Conservation (phyloP, 768 basidiomycete genomes). For the Suillus spraguei region DNA sequence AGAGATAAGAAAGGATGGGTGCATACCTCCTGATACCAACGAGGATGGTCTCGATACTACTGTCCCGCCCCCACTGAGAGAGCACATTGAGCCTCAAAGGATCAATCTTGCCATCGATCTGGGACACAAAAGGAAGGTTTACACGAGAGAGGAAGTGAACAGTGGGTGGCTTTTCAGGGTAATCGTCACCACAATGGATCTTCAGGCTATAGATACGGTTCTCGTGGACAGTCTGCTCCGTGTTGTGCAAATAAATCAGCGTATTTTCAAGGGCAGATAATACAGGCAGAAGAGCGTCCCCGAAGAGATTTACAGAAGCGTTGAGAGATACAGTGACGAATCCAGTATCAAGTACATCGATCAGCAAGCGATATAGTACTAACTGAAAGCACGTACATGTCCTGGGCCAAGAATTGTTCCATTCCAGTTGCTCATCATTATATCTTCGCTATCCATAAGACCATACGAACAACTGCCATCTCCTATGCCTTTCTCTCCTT, state of each 20-base stretch:
- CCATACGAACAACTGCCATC: conserved; percentile 98
- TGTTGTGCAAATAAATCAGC: neutral
- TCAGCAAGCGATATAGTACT: neutral
- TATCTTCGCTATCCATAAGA: conserved; percentile 92
- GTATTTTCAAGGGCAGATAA: neutral
- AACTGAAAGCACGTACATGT: conserved; percentile 61
- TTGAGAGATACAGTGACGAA: neutral
- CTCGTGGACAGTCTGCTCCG: conserved; percentile 87
- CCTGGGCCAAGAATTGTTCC: conserved; percentile 99
- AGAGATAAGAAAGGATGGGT: neutral
- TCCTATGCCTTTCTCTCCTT: conserved; percentile 99
- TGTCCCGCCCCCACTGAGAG: conserved; percentile 70
- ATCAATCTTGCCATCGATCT: conserved; percentile 78
- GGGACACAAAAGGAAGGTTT: conserved; percentile 90
- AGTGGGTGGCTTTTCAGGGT: conserved; percentile 77
- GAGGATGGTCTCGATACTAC: conserved; percentile 85
- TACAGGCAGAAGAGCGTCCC: neutral
- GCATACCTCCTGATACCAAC: conserved; percentile 88
- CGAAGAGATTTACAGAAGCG: neutral
- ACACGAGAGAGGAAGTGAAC: conserved; percentile 89
- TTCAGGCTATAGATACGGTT: conserved; percentile 97
- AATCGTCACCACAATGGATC: conserved; percentile 77
- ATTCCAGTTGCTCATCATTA: conserved; percentile 98
- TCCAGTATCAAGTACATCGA: neutral
- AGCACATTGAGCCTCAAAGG: conserved; percentile 70